Conservation (phyloP, 2,329 filamentous ascomycete genomes). For the Aspergillus pseudonomiae region DNA sequence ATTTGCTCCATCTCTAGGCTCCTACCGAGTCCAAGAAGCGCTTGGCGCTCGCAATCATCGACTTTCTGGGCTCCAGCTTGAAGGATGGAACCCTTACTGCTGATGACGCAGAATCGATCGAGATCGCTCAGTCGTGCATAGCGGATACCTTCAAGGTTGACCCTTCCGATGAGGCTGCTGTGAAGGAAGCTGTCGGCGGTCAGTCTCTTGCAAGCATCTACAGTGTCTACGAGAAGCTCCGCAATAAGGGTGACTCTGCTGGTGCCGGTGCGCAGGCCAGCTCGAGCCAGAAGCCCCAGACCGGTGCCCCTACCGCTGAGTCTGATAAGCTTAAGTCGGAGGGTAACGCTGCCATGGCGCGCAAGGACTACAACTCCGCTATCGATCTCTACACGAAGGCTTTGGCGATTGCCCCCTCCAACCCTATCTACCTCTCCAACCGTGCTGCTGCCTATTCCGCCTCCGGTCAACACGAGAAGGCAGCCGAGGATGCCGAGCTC, state of each 20-base stretch:
- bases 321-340: constrained; percentile 87
- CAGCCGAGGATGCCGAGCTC: constrained; percentile 84
- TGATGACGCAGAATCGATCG: constrained; percentile 91
- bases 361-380: constrained; percentile 83
- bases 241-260: constrained; percentile 61
- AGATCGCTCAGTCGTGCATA: constrained; percentile 93
- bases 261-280: constrained; percentile 45
- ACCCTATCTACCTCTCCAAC: constrained; percentile 97
- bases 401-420: constrained; percentile 75
- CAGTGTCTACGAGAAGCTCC: constrained; percentile 93
- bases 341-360: constrained; percentile 92
- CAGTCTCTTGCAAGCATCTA: constrained; percentile 92
- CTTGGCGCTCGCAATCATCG: constrained; percentile 94
- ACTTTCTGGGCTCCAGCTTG: constrained; percentile 84
- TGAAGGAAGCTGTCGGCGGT: constrained; percentile 76
- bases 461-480: constrained; percentile 78
- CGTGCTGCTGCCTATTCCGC: constrained; percentile 92
- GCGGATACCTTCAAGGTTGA: constrained; percentile 94
- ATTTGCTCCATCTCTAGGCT: constrained; percentile 30
- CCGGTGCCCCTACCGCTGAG: constrained; percentile 58
- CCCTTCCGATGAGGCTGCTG: constrained; percentile 71
- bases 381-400: constrained; percentile 89
- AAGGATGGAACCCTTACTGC: constrained; percentile 84
- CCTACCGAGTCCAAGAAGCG: constrained; percentile 70
- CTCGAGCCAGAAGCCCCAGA: constrained; percentile 40